phyloP scores from a whole-genome alignment of 2,329 filamentous ascomycete genomes.

The Apiospora phragmitis region DNA sequence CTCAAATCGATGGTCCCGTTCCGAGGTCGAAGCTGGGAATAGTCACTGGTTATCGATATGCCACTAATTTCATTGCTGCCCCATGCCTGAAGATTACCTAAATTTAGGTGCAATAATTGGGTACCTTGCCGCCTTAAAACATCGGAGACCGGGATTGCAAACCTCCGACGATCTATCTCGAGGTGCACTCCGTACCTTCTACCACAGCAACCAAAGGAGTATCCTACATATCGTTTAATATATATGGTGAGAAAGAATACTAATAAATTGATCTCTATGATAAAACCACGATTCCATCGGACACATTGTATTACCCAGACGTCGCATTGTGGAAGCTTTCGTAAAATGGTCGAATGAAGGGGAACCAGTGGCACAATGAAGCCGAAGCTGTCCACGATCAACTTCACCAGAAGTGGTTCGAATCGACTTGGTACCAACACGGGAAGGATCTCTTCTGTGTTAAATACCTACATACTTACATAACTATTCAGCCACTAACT shows the following conservation, averaged over 20 bases:
- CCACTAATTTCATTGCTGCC: constrained; percentile 2
- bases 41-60: constrained; percentile 4
- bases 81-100: neutral
- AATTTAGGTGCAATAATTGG: neutral
- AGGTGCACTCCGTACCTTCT: neutral
- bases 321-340: neutral
- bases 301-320: no score
- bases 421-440: neutral
- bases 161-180: neutral
- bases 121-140: neutral
- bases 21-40: neutral
- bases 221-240: neutral
- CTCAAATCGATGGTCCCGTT: neutral
- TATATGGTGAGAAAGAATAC: neutral
- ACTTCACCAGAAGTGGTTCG: neutral
- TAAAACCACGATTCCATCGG: neutral
- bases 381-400: neutral
- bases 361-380: neutral
- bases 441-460: neutral
- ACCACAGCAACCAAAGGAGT: neutral
- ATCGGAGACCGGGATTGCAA: neutral
- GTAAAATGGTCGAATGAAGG: neutral
- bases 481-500: neutral
- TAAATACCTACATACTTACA: neutral
- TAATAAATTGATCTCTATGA: neutral